Percentiles rank a stretch among this genome's conserved stretches.
These are phyloP conservation scores for Fusarium sororula DNA, from an alignment of 2,329 filamentous ascomycete species.

Conservation along the genomic window DNA sequence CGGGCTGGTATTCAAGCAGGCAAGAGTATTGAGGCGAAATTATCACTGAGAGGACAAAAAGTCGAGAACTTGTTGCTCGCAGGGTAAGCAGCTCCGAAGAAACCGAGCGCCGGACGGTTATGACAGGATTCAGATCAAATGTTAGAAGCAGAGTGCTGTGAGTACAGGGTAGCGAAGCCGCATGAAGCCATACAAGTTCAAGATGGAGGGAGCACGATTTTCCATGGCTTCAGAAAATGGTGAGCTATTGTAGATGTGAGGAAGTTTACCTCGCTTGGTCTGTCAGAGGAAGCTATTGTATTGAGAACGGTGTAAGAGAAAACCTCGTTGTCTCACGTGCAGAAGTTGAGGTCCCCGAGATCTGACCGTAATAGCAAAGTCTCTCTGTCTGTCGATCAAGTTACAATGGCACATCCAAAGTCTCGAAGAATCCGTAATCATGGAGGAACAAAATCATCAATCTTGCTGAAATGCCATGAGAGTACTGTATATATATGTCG, in stretches of 20 bases:
- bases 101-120: too few relatives aligned
- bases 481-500: conserved; percentile 50
- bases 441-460: conserved; percentile 70
- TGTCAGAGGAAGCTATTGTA: not conserved
- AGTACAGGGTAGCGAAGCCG: not conserved
- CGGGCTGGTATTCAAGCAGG: too few relatives aligned
- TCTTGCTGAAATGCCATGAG: conserved; percentile 65
- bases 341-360: conserved; percentile 74
- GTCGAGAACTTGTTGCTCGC: not conserved
- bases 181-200: not conserved
- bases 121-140: not conserved
- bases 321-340: conserved; percentile 50
- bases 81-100: not conserved
- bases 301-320: not conserved
- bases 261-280: conserved; percentile 68
- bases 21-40: not conserved
- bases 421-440: conserved; percentile 69
- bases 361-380: conserved; percentile 71
- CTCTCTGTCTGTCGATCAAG: conserved; percentile 68
- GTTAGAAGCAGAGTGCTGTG: not conserved
- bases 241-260: conserved; percentile 54
- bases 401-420: conserved; percentile 69
- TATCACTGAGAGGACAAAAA: too few relatives aligned
- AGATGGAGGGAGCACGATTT: conserved; percentile 15
- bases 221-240: conserved; percentile 42